Percentiles rank a stretch among this genome's conserved stretches.
phyloP scores from a whole-genome alignment of 1,139 yeast species.

The Pichia sp. region DNA sequence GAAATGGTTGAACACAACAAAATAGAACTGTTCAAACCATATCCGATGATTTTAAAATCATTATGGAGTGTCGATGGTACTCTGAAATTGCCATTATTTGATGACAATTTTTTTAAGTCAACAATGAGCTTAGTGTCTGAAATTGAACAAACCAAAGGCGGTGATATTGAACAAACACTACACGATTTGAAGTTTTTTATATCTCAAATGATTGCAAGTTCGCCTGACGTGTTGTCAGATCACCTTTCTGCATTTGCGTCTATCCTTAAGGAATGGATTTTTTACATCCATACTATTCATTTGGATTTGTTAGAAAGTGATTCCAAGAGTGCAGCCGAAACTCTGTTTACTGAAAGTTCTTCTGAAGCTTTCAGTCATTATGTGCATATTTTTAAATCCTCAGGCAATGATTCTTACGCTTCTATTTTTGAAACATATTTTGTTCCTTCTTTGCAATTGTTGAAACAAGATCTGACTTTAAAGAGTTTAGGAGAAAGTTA shows the following conservation, averaged over 20 bases:
- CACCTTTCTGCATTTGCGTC: constrained; percentile 33
- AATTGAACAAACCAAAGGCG: constrained; percentile 32
- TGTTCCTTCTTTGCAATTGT: constrained; percentile 37
- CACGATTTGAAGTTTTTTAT: constrained; percentile 46
- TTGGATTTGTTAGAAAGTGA: constrained; percentile 9
- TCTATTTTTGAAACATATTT: constrained; percentile 34
- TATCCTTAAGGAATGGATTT: constrained; percentile 44
- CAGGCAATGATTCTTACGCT: constrained; percentile 23
- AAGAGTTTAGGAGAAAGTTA: constrained; percentile 57
- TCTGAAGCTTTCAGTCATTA: constrained; percentile 5
- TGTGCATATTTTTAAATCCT: constrained; percentile 9
- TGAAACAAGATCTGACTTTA: constrained; percentile 14
- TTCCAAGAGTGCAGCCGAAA: background rate
- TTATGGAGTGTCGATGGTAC: constrained; percentile 40
- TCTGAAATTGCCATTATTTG: constrained; percentile 39
- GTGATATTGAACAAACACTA: constrained; percentile 45
- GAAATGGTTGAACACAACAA: constrained; percentile 26
- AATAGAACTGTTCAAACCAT: constrained; percentile 31
- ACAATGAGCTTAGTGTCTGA: constrained; percentile 18
- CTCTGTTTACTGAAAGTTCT: background rate
- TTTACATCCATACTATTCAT: constrained; percentile 29
- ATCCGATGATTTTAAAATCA: constrained; percentile 49
- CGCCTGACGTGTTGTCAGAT: constrained; percentile 39
- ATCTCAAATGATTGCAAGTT: constrained; percentile 38
- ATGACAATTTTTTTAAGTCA: constrained; percentile 30